A percentile compares a stretch with the other conserved stretches of the same genome.
phyloP scores from a whole-genome alignment of 2,329 filamentous ascomycete genomes.

The Cercospora citrullina region DNA sequence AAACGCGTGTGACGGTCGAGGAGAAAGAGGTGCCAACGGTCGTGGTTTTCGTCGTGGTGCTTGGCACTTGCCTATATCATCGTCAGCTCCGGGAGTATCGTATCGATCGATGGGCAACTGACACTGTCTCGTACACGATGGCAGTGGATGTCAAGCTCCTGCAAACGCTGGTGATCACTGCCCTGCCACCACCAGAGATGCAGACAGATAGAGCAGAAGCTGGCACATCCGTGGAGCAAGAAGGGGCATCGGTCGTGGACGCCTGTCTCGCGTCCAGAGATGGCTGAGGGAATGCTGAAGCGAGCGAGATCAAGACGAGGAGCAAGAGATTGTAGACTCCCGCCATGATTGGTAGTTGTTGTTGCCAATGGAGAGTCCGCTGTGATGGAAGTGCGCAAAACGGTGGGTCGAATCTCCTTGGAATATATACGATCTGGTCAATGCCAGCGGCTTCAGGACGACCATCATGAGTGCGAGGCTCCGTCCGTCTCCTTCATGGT shows the following conservation, averaged over 20 bases:
- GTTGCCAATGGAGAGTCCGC: not conserved
- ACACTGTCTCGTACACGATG: not conserved
- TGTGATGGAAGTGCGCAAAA: not conserved
- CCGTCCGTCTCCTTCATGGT: not conserved
- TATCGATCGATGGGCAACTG: not conserved
- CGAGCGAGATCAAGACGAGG: not conserved
- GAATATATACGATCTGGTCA: not conserved
- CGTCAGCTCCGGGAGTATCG: not conserved
- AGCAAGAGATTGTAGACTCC: not conserved
- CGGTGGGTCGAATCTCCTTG: not conserved
- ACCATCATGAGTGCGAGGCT: not conserved
- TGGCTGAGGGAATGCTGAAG: conserved; percentile 4
- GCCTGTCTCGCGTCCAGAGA: conserved; percentile 1
- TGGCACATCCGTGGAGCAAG: not conserved
- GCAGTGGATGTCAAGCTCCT: conserved; percentile 2
- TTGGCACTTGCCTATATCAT: not conserved
- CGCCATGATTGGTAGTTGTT: not conserved
- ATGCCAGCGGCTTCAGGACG: not conserved
- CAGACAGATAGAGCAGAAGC: conserved; percentile 1
- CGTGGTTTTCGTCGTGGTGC: conserved; percentile 1
- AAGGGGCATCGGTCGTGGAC: not conserved
- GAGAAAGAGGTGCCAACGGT: conserved; percentile 6
- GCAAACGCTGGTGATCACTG: conserved; percentile 6
- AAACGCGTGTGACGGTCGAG: not conserved
- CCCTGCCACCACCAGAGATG: conserved; percentile 4